Evolutionary conservation across 768 basidiomycete species (phyloP).

Genomic region (Calocybe cyanea): DNA sequence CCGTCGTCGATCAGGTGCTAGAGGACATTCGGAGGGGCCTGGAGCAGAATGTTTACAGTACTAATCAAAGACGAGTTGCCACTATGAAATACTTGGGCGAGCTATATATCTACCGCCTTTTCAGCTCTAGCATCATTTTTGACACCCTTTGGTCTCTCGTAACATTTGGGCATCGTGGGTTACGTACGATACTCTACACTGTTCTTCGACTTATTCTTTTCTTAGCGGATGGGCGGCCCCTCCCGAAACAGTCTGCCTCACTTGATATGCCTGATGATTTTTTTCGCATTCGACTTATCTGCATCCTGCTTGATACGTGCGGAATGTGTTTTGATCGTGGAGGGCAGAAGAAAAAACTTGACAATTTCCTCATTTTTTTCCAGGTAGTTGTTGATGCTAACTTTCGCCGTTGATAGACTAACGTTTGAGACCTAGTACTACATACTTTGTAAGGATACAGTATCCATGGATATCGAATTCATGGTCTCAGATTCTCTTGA

Average conservation of each 20-base stretch:
- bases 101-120: slow-evolving; percentile 91
- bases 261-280: slow-evolving; percentile 95
- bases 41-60: slow-evolving; percentile 92
- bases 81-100: slow-evolving; percentile 95
- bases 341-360: slow-evolving; percentile 87
- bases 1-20: slow-evolving; percentile 90
- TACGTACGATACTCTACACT: neutral
- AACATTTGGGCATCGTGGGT: slow-evolving; percentile 94
- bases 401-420: neutral
- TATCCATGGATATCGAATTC: slow-evolving; percentile 99
- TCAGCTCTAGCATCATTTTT: slow-evolving; percentile 87
- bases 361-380: slow-evolving; percentile 90
- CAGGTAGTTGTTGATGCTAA: slow-evolving; percentile 52
- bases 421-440: slow-evolving; percentile 56
- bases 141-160: slow-evolving; percentile 93
- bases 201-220: slow-evolving; percentile 11
- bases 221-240: slow-evolving; percentile 83
- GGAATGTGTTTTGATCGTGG: slow-evolving; percentile 98
- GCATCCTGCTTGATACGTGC: slow-evolving; percentile 90
- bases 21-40: slow-evolving; percentile 89
- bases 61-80: slow-evolving; percentile 90
- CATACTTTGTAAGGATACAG: slow-evolving; percentile 77
- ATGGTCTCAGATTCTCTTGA: slow-evolving; percentile 95
- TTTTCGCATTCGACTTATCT: slow-evolving; percentile 89
- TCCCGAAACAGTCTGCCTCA: slow-evolving; percentile 68